Base-by-base conservation (phyloP, 2,329 filamentous ascomycete genomes). In the Aspergillus aculeatinus region DNA sequence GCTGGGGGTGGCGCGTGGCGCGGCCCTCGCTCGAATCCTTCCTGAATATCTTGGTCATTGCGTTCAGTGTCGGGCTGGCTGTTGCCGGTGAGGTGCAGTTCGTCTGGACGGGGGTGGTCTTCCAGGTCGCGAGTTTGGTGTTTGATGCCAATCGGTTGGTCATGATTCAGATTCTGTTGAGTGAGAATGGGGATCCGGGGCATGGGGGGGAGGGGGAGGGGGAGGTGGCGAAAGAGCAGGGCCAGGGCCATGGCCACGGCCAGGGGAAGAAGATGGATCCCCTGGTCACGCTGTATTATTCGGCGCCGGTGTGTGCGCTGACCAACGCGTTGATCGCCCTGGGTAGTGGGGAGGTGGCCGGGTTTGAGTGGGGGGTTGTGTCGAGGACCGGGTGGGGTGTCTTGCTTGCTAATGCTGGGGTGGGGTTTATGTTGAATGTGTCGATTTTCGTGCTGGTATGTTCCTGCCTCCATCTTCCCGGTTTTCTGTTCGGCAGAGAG, bases 81-180 rank as follows among this genome's bases (percentile, higher is more conserved):
- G 96, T 92, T 0, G 85, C 95, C 63, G 94, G 93, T 67, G 94
- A 97, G 81, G 94, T 97, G 77, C 87, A 92, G 73, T 97, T 98
- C 74, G 89, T 75, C 60, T 63, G 75, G 52, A 63, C 83, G 19
- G 86, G 86, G 11, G 84, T 89, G 70, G 58, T 85, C 19, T 87
- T 83, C 74, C 90, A 94, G 77, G 71, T 88, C 53, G 87, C 82
- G 55, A 90, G 89, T 59, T 88, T 92, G 65, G 73, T 88, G 48
- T 92, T 92, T 69, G 91, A 95, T 78, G 89, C 90, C 35, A 82
- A 89, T 61, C 87, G 90, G 56, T 80, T 94, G 57, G 87, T 91
- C 77, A 90, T 94, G 88, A 89, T 93, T 60, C 88, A 94, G 78
- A 85, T 88, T 58, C 81, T 95, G 67, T 83, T 95, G 48, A 89